Evolutionary conservation across 495 filamentous ascomycete species (phyloP).

Genomic region (Penicillium atrosanguineum): DNA sequence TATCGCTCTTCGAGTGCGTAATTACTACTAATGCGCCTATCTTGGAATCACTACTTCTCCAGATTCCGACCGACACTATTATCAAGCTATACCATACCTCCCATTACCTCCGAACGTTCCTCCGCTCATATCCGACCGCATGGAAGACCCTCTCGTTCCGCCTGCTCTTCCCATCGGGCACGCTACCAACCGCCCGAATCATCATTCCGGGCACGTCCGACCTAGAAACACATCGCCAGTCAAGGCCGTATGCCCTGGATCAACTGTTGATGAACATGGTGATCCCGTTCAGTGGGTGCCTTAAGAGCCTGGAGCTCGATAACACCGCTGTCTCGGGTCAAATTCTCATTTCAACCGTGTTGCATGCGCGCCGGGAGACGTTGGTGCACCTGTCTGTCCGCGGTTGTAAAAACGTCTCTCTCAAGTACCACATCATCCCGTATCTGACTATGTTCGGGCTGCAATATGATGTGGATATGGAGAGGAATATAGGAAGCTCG

Average conservation of each 20-base stretch:
- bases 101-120: slow-evolving; percentile 51
- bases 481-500: slow-evolving; percentile 32
- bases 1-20: slow-evolving; percentile 51
- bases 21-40: slow-evolving; percentile 55
- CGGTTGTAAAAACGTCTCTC: slow-evolving; percentile 63
- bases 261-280: slow-evolving; percentile 55
- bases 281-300: slow-evolving; percentile 52
- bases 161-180: slow-evolving; percentile 46
- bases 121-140: slow-evolving; percentile 57
- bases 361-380: slow-evolving; percentile 50
- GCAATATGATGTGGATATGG: slow-evolving; percentile 44
- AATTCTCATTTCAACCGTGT: slow-evolving; percentile 51
- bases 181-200: slow-evolving; percentile 30
- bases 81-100: slow-evolving; percentile 59
- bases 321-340: slow-evolving; percentile 61
- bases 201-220: slow-evolving; percentile 36
- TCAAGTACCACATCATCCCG: slow-evolving; percentile 63
- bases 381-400: slow-evolving; percentile 59
- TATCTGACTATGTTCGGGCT: slow-evolving; percentile 52
- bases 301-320: slow-evolving; percentile 57
- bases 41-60: slow-evolving; percentile 56
- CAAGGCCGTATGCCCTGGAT: slow-evolving; percentile 55
- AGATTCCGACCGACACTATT: slow-evolving; percentile 54
- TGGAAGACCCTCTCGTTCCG: slow-evolving; percentile 62
- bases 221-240: slow-evolving; percentile 43